Percentiles rank a stretch among this genome's conserved stretches.
Evolutionary conservation across 305 asterid genomes (phyloP).

Genomic region (Plantago coronopus): DNA sequence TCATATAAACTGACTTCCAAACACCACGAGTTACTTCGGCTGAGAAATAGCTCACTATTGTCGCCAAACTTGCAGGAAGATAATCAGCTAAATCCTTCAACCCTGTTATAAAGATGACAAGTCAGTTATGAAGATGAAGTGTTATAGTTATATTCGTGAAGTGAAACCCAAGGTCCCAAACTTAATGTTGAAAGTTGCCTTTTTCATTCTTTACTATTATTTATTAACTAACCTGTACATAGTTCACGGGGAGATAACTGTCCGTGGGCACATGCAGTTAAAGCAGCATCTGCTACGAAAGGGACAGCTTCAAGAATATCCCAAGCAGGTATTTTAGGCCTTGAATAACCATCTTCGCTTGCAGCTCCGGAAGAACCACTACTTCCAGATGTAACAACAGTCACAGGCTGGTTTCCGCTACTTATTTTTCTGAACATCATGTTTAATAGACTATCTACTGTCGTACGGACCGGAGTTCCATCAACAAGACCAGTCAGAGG

Average conservation of each 20-base stretch:
- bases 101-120: constrained; percentile 43
- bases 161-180: not conserved
- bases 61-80: constrained; percentile 95
- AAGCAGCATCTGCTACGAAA: constrained; percentile 92
- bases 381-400: constrained; percentile 62
- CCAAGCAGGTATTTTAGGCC: constrained; percentile 96
- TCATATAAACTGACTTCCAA: constrained; percentile 94
- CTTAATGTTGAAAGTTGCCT: not conserved
- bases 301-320: constrained; percentile 97
- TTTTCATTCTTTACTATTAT: no score
- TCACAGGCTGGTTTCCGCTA: constrained; percentile 57
- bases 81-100: constrained; percentile 94
- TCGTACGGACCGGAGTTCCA: constrained; percentile 78
- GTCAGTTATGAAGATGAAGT: constrained; percentile 10
- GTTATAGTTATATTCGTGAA: not conserved
- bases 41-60: constrained; percentile 91
- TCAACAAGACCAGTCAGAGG: constrained; percentile 84
- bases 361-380: constrained; percentile 75
- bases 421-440: constrained; percentile 84
- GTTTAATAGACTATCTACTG: constrained; percentile 67
- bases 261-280: constrained; percentile 92
- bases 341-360: constrained; percentile 54
- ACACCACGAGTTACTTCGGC: constrained; percentile 99
- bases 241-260: constrained; percentile 90
- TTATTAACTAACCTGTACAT: constrained; percentile 68